Percentiles rank a stretch among this genome's conserved stretches.
phyloP scores from a whole-genome alignment of 768 basidiomycete genomes.

The Tricholoma furcatifolium region DNA sequence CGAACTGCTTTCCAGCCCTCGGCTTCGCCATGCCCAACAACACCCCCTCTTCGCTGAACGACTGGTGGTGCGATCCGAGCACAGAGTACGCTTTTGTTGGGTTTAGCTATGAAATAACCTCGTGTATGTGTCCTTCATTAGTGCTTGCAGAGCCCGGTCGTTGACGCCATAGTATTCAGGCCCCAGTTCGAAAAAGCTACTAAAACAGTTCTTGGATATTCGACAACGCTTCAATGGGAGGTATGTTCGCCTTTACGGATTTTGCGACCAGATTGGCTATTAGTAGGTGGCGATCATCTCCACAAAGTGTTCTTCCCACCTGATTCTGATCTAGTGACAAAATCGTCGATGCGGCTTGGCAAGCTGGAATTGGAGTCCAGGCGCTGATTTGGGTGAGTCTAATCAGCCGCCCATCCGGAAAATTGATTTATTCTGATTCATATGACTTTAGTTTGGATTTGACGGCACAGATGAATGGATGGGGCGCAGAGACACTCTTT shows the following conservation, averaged over 20 bases:
- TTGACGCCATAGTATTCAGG: conserved; percentile 35
- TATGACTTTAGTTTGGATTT: conserved; percentile 42
- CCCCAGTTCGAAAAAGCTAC: conserved; percentile 50
- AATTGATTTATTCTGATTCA: background rate
- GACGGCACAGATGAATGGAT: conserved; percentile 49
- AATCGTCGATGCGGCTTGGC: conserved; percentile 68
- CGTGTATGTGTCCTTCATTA: conserved; percentile 36
- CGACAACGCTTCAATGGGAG: conserved; percentile 57
- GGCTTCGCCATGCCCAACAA: conserved; percentile 44
- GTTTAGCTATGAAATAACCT: conserved; percentile 73
- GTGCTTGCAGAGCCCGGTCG: background rate
- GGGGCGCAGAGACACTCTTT: conserved; percentile 49
- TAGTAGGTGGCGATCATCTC: conserved; percentile 32
- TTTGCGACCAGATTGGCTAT: conserved; percentile 44
- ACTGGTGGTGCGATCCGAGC: conserved; percentile 64
- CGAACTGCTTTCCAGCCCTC: conserved; percentile 23
- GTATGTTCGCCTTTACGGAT: conserved; percentile 61
- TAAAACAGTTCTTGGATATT: conserved; percentile 59
- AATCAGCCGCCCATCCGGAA: background rate
- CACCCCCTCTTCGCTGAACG: conserved; percentile 41
- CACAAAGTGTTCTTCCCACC: background rate
- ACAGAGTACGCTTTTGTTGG: conserved; percentile 78
- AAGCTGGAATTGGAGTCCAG: conserved; percentile 66
- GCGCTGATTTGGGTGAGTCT: conserved; percentile 67
- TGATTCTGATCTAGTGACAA: conserved; percentile 38